Base-by-base conservation (phyloP, 2,329 filamentous ascomycete genomes). In the Pyrenochaeta sp. region DNA sequence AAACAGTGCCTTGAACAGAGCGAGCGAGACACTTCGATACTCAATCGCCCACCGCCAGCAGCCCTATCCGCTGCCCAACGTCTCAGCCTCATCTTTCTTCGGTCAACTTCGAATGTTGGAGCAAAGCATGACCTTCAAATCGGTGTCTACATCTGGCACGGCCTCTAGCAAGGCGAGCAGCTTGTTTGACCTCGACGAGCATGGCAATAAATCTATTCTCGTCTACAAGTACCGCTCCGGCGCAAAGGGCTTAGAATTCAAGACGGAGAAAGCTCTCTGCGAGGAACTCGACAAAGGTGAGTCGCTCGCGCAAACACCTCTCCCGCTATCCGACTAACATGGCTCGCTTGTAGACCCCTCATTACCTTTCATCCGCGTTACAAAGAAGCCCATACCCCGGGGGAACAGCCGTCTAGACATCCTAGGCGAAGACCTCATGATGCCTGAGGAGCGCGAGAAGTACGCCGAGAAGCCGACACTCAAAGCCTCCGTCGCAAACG, bases 401-500 rank as follows among this genome's bases (percentile, higher is more conserved):
- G 74, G 77, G 57, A 78, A 79, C 63, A 80, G 78, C 32, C 78
- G 79, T 51, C 64, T 84, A 30, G 80, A 83, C 58, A 77, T 84
- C 36, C 74, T 76, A 59, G 76, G 77, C 51, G 79, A 82, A 62
- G 81, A 83, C 60, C 76, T 83, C 27, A 64, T 76, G 42, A 49
- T 67, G 51, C 72, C 73, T 9, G 69, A 73, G 22, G 76, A 78
- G 54, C 66, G 71, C 36, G 63, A 72, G 32, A 68, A 66, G 56
- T 82, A 77, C 62, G 71, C 77, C 44, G 78, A 81, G 55, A 78
- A 79, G 61, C 80, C 81, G 28, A 81, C 80, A 50, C 77, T 77
- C 70, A 80, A 82, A 67, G 76, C 76, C n/a, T 80, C 77, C 1
- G 72, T 83, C 52, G 81, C 82, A 22, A 81, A 80, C 51, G 74